Evolutionary conservation across 2,329 filamentous ascomycete genomes (phyloP).

Genomic region (Colletotrichum tropicicola): DNA sequence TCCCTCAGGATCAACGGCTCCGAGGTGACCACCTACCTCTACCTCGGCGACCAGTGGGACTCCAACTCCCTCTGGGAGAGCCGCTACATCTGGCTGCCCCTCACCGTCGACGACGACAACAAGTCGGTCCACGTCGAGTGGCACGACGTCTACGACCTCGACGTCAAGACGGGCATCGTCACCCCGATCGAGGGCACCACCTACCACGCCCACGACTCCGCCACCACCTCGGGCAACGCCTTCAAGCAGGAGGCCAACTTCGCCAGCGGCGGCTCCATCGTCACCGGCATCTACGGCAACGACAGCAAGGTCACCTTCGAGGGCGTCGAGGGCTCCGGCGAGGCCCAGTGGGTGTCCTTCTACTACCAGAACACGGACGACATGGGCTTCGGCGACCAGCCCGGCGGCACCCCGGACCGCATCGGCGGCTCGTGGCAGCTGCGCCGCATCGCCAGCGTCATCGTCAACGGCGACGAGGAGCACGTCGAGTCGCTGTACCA

Average conservation of each 20-base stretch:
- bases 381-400: constrained; percentile 66
- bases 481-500: constrained; percentile 60
- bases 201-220: constrained; percentile 52
- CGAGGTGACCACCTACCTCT: constrained; percentile 59
- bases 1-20: constrained; percentile 56
- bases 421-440: constrained; percentile 69
- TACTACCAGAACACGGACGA: constrained; percentile 69
- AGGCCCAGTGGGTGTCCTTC: constrained; percentile 63
- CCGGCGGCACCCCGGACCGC: constrained; percentile 65
- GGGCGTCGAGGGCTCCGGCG: constrained; percentile 51
- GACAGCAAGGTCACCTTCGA: constrained; percentile 59
- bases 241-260: constrained; percentile 63
- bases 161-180: constrained; percentile 59
- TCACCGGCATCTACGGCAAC: constrained; percentile 61
- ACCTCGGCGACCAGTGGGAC: constrained; percentile 61
- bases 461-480: constrained; percentile 59
- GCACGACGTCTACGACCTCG: constrained; percentile 63
- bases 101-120: constrained; percentile 59
- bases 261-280: constrained; percentile 52
- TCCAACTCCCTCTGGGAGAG: constrained; percentile 62
- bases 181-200: constrained; percentile 55
- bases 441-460: constrained; percentile 66
- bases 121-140: constrained; percentile 57
- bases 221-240: constrained; percentile 51
- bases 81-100: constrained; percentile 64